Evolutionary conservation across 2,329 filamentous ascomycete genomes (phyloP), one percentile per base, ranked within the genome.

Genomic region (Penicillium sp.): DNA sequence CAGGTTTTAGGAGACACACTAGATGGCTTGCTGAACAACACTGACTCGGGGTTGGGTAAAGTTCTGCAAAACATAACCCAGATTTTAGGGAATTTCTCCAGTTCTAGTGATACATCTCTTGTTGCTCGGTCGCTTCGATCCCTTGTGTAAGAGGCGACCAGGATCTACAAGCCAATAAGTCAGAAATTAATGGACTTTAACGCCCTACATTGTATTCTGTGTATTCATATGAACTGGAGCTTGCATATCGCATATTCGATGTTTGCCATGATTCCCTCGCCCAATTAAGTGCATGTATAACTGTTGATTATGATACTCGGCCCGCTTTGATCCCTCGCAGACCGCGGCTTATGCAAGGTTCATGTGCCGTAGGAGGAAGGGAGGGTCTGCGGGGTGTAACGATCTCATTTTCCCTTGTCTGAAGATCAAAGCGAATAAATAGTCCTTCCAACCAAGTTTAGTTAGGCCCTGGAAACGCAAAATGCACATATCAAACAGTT

Each of bases 1-100:
- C 59, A 64, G 15, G 19, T 70, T 6, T 19, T 70, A 17, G 58
- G 53, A 12, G 65, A 66, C n/a, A 65, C 67, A 0, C 10, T 62
- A 37, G 22, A 58, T 15, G 53, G 45, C 17, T 17, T 64, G 17
- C 22, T 56, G 13, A 22, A 61, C 8, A 30, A 51, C 30, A 60
- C 30, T 13, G 42, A 61, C 40, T 61, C 62, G 2, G 30, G 53
- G 6, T 45, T 64, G 28, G 55, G 51, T 4, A 50, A 53, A 28
- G 22, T 54, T 19, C 3, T 61, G 1, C 38, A 58, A 19, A 61
- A 59, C 28, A 28, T 64, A 1, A 59, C 59, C 1, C 40, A 45
- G 6, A 61, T 49, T 22, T 13, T 64, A 1, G 53, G 53, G 5
- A 47, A 53, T 57, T 4, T 59, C 4, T 33, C 56, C 1, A 33